phyloP scores from a whole-genome alignment of 2,329 filamentous ascomycete genomes.

The Aspergillus versicolor region DNA sequence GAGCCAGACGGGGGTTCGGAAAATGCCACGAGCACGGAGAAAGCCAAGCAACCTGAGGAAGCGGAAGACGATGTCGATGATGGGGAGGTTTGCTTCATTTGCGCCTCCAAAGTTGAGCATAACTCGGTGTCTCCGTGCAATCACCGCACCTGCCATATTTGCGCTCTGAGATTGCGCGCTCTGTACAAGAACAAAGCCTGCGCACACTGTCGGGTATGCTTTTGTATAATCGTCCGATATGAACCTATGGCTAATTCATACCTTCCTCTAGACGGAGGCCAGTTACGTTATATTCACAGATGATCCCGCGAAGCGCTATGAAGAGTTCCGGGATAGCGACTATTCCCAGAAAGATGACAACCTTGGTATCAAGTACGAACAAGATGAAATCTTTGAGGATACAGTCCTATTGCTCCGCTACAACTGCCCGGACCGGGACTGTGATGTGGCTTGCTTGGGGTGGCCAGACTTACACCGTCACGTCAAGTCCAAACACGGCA shows the following conservation, averaged over 20 bases:
- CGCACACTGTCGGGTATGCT: constrained; percentile 80
- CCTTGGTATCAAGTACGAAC: constrained; percentile 88
- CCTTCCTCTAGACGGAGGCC: constrained; percentile 40
- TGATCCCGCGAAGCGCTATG: constrained; percentile 73
- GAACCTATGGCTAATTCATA: constrained; percentile 12
- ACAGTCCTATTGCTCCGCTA: constrained; percentile 85
- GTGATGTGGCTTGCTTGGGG: constrained; percentile 79
- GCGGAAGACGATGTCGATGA: constrained; percentile 56
- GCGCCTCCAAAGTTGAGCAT: constrained; percentile 84
- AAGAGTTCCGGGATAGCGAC: constrained; percentile 74
- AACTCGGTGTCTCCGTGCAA: constrained; percentile 91
- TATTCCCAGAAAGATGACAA: constrained; percentile 78
- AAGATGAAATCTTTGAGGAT: constrained; percentile 84
- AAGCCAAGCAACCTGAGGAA: constrained; percentile 25
- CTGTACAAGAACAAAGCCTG: constrained; percentile 96
- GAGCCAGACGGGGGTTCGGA: constrained; percentile 36
- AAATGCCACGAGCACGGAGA: constrained; percentile 38
- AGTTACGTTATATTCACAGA: constrained; percentile 88
- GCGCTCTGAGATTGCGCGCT: constrained; percentile 83
- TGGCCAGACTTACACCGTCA: constrained; percentile 79
- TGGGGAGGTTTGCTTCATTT: constrained; percentile 93
- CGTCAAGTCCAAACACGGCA: constrained; percentile 77
- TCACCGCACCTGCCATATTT: constrained; percentile 95
- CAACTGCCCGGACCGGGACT: constrained; percentile 85
- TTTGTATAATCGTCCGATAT: not conserved